Base-by-base conservation (phyloP, 192 early-diverging fungal species). In the Coemansia sp. region DNA sequence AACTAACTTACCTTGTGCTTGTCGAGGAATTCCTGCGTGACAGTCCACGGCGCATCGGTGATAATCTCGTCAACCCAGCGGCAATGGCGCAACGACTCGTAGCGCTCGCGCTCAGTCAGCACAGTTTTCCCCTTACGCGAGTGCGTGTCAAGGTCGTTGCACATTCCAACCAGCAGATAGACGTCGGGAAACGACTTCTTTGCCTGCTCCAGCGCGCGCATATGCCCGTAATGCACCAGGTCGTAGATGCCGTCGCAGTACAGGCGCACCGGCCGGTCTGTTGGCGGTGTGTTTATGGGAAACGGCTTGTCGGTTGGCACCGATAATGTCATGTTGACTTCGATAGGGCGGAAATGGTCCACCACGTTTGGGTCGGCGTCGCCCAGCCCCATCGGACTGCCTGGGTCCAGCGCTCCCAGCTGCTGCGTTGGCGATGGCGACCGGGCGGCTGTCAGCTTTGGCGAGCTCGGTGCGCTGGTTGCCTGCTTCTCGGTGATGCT, bases 161-260 rank as follows among this genome's bases (percentile, higher is more conserved):
- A 91, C 37, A 89, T 90, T 59, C 91, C 91, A 41, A 94, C 91
- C 16, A 94, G 62, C 69, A 94, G 74, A 49, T 91, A 85, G 9
- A 92, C 91, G 64, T 91, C 85, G 1, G 90, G 87, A 56, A 94
- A 87, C 10, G 87, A 78, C 61, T 90, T 90, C 63, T 94, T 94
- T 7, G 93, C 93, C 74, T 94, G 92, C 71, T 93, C 90, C 43
- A 94, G 76, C 42, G 90, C 87, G 52, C 87, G 86, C 67, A 90
- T 89, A 61, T 94, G 92, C 2, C 93, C 93, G 63, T 91, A 90
- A 72, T 95, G 92, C 65, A 93, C 90, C 70, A 92, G 69, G 77
- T 93, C 92, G 75, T 90, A 94, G 56, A 94, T 93, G 13, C 93
- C 93, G 81, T 94, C 93, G 70, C 88, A 91, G 78, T 94, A 94